Percentiles rank a stretch among this genome's conserved stretches.
phyloP scores from a whole-genome alignment of 176 grass and related monocot genomes.

The Oryza australiensis region DNA sequence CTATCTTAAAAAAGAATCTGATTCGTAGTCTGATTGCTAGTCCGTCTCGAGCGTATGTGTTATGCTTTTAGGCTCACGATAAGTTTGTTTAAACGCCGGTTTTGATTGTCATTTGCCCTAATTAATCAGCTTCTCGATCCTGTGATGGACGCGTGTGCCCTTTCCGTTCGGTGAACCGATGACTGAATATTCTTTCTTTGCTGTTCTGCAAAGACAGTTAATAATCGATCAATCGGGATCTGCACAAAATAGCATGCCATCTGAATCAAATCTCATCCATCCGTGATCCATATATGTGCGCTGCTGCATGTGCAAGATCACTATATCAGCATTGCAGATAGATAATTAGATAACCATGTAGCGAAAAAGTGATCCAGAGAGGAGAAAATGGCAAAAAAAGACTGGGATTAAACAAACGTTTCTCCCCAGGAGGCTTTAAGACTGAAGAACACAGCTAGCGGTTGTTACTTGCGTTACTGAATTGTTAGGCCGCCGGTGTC shows the following conservation, averaged over 20 bases:
- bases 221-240: neutral
- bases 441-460: conserved; percentile 4
- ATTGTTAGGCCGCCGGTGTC: conserved; percentile 51
- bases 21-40: too few species aligned
- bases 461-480: conserved; percentile 18
- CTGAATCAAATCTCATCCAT: conserved; percentile 36
- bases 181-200: conserved; percentile 20
- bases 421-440: neutral
- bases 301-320: conserved; percentile 27
- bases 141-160: neutral
- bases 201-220: conserved; percentile 4
- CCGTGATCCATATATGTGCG: neutral
- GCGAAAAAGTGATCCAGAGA: conserved; percentile 46
- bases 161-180: neutral
- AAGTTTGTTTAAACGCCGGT: too few species aligned
- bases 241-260: conserved; percentile 32
- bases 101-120: neutral
- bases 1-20: too few species aligned
- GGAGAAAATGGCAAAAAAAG: conserved; percentile 38
- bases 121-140: conserved; percentile 16
- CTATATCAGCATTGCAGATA: conserved; percentile 8
- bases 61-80: too few species aligned
- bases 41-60: too few species aligned
- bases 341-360: conserved; percentile 38
- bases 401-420: conserved; percentile 35